These are phyloP conservation scores for Albifimbria verrucaria DNA, from an alignment of 2,329 filamentous ascomycete genomes.

Conservation along the genomic window DNA sequence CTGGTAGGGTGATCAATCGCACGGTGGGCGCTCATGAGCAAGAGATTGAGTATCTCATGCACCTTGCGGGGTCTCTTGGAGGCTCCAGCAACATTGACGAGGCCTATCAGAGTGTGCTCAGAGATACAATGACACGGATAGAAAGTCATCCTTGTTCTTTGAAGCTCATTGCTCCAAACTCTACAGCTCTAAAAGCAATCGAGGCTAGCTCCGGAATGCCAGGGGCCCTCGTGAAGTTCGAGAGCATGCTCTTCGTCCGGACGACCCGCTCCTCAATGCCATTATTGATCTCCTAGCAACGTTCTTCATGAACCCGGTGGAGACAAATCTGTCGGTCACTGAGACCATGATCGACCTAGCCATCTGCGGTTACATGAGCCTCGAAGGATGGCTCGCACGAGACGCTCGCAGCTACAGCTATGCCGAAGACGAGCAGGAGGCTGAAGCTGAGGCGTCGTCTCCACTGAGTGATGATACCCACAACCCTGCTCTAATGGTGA, in stretches of 20 bases:
- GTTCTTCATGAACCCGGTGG: constrained; percentile 87
- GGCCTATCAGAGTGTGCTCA: constrained; percentile 67
- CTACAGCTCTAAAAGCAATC: constrained; percentile 38
- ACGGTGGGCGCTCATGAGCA: constrained; percentile 73
- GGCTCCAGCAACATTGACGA: constrained; percentile 69
- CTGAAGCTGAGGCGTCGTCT: constrained; percentile 3
- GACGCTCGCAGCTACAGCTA: constrained; percentile 61
- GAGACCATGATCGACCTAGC: constrained; percentile 79
- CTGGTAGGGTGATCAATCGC: constrained; percentile 51
- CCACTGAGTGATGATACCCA: background rate
- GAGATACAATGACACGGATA: constrained; percentile 65
- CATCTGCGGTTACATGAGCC: constrained; percentile 76
- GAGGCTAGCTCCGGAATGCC: constrained; percentile 34
- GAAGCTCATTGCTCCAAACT: constrained; percentile 62
- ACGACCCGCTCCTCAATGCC: constrained; percentile 62
- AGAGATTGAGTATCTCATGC: constrained; percentile 70
- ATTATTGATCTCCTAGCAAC: constrained; percentile 68
- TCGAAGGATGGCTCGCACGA: constrained; percentile 88
- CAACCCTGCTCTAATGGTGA: background rate
- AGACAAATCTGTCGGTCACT: constrained; percentile 85
- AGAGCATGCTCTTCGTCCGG: constrained; percentile 58
- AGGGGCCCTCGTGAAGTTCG: constrained; percentile 59
- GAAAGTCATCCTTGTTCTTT: constrained; percentile 73
- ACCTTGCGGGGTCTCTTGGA: constrained; percentile 65
- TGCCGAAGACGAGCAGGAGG: constrained; percentile 34